Evolutionary conservation across 2,329 filamentous ascomycete species (phyloP), one percentile per base, ranked within the genome.

Genomic region (Aspergillus sp.): DNA sequence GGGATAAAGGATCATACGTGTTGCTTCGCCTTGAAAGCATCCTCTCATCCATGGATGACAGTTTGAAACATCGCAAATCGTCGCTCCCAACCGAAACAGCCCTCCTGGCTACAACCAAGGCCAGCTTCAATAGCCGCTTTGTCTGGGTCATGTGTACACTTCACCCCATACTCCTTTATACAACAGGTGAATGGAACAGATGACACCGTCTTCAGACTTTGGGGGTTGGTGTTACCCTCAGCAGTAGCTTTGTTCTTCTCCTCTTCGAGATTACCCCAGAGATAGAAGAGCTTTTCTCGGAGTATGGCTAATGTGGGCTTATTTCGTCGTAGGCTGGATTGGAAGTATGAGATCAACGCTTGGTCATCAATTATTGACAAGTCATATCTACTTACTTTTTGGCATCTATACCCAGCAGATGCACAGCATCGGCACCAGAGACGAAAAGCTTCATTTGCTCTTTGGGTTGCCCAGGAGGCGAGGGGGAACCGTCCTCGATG

Each of bases 191-290:
- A 89, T 0, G 85, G 79, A 30, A 69, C 73, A 43, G 83, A 83
- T 1, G 70, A 70, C 4, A 76, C 44, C 5, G 46, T 53, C n/a
- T 45, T 54, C 46, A 53, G 43, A 12, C 44, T 40, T 13, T 44
- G 40, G n/a, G 45, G 31, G 35, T 53, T 40, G 36, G 48, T 51
- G 34, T 45, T 43, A 32, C 37, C 40, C n/a, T 51, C 47, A 13
- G 64, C 52, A 2, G 62, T 54, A n/a, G 54, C 61, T 2, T 57
- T 56, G 59, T 35, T 40, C 34, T 86, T 88, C 38, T 71, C 64
- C 60, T 95, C 88, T 59, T 90, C 83, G 1, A 96, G 72, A 48
- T 95, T 80, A 1, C 91, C 91, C 90, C 91, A 97, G 1, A 96
- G 72, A 31, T 81, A 70, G 60, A 85, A 91, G 43, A 96, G 72